Evolutionary conservation across 306 rosid genomes (phyloP).

Genomic region (Luffa acutangula): DNA sequence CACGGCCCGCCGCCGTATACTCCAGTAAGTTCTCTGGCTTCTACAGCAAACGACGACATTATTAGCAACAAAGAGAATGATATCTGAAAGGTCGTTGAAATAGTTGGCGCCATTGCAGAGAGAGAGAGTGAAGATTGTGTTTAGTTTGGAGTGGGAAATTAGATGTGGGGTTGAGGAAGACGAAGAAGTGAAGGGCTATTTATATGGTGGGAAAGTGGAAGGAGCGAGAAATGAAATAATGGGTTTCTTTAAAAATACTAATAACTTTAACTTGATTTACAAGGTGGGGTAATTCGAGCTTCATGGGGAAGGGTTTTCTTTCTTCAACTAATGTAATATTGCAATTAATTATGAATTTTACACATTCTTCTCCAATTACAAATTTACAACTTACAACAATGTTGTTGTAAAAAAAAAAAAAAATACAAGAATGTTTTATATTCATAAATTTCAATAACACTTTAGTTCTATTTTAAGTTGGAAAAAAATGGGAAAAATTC

Average conservation of each 20-base stretch:
- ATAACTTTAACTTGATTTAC: background rate
- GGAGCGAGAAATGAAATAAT: background rate
- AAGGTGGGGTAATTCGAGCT: background rate
- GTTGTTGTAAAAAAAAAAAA: too few species aligned
- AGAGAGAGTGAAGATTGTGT: background rate
- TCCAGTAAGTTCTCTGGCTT: constrained; percentile 29
- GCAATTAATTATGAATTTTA: background rate
- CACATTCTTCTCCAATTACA: background rate
- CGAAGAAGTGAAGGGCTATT: constrained; percentile 28
- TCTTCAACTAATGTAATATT: background rate
- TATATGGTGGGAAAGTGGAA: constrained; percentile 31
- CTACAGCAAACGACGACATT: background rate
- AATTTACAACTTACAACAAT: too few species aligned
- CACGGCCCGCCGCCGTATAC: constrained; percentile 38
- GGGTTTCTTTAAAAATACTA: background rate
- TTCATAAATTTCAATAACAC: too few species aligned
- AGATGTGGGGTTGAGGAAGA: background rate
- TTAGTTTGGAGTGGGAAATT: background rate
- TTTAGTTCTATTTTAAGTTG: too few species aligned
- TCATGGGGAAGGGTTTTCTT: background rate
- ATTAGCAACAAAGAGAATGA: background rate
- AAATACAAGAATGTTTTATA: too few species aligned
- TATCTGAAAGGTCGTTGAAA: constrained; percentile 6
- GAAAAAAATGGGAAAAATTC: too few species aligned
- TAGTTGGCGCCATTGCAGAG: constrained; percentile 22